These are phyloP conservation scores for Boletus tylopilopsis DNA, from an alignment of 768 basidiomycete genomes.

Conservation along the genomic window DNA sequence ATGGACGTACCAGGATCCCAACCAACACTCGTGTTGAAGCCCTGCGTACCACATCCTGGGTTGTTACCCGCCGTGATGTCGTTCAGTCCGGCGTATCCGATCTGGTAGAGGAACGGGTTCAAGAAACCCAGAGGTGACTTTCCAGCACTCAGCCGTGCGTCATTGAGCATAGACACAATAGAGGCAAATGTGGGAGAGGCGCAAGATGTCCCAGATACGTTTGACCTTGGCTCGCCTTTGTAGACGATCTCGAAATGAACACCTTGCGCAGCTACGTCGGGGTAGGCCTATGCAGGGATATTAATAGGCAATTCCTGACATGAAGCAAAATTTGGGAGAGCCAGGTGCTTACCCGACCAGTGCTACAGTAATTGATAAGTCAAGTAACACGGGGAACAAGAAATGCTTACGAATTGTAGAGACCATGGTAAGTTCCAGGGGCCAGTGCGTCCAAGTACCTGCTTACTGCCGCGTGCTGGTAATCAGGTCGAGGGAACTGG, in stretches of 20 bases:
- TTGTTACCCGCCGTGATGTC: constrained; percentile 60
- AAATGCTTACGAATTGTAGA: constrained; percentile 53
- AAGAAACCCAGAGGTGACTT: constrained; percentile 57
- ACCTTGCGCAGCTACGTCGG: constrained; percentile 65
- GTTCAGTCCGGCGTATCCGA: constrained; percentile 37
- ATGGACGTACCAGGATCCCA: constrained; percentile 60
- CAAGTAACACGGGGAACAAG: background rate
- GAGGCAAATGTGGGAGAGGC: constrained; percentile 62
- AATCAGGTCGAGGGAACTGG: constrained; percentile 52
- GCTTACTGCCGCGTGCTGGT: constrained; percentile 46
- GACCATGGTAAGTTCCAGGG: constrained; percentile 48
- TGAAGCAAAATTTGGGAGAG: too few relatives aligned
- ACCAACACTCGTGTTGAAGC: constrained; percentile 58
- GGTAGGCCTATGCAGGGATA: constrained; percentile 39
- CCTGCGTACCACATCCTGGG: constrained; percentile 57
- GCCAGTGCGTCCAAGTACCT: constrained; percentile 44
- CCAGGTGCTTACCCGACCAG: constrained; percentile 46
- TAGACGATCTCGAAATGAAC: constrained; percentile 46
- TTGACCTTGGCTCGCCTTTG: constrained; percentile 30
- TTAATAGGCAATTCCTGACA: background rate
- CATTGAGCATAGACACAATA: constrained; percentile 62
- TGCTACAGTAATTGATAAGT: constrained; percentile 24
- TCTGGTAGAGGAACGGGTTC: constrained; percentile 56
- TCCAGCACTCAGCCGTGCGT: constrained; percentile 46
- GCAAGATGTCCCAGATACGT: constrained; percentile 62